A percentile compares a stretch with the other conserved stretches of the same genome.
phyloP scores from a whole-genome alignment of 495 filamentous ascomycete genomes.

The Delitschia confertaspora region DNA sequence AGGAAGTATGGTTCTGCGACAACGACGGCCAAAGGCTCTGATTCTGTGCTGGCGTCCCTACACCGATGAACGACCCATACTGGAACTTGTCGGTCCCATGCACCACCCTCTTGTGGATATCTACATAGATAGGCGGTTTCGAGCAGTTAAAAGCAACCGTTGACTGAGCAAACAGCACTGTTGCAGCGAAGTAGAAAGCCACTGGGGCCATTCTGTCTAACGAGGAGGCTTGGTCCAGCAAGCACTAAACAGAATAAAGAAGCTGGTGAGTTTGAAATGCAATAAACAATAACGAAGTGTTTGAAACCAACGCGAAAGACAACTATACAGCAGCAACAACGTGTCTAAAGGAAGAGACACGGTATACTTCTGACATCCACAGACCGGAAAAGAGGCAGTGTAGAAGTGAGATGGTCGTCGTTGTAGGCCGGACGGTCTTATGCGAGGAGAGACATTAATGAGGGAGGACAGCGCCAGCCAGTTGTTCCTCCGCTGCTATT shows the following conservation, averaged over 20 bases:
- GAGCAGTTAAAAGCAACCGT: conserved; percentile 31
- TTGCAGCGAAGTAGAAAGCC: conserved; percentile 21
- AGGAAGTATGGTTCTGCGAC: conserved; percentile 29
- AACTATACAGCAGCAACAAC: conserved; percentile 2
- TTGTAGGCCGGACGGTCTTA: conserved; percentile 15
- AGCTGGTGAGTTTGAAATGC: not conserved
- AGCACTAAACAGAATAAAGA: not conserved
- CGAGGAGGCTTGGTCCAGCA: conserved; percentile 12
- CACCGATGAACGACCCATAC: conserved; percentile 33
- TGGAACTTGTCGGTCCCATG: conserved; percentile 25
- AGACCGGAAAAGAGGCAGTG: conserved; percentile 14
- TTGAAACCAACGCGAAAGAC: not conserved
- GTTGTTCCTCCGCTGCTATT: conserved; percentile 23
- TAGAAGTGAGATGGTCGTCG: conserved; percentile 17
- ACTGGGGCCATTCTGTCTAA: conserved; percentile 17
- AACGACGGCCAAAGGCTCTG: conserved; percentile 33
- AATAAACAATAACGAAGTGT: too few relatives aligned
- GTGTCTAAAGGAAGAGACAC: conserved; percentile 20
- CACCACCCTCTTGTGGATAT: conserved; percentile 31
- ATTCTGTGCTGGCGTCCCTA: conserved; percentile 31
- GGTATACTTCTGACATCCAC: conserved; percentile 15
- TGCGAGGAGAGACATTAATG: conserved; percentile 12
- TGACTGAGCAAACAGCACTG: conserved; percentile 28
- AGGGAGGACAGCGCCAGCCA: conserved; percentile 9
- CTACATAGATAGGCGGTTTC: conserved; percentile 33